A percentile compares a stretch with the other conserved stretches of the same genome.
Conservation (phyloP, 2,329 filamentous ascomycete genomes). For the Microcera coccophila region DNA sequence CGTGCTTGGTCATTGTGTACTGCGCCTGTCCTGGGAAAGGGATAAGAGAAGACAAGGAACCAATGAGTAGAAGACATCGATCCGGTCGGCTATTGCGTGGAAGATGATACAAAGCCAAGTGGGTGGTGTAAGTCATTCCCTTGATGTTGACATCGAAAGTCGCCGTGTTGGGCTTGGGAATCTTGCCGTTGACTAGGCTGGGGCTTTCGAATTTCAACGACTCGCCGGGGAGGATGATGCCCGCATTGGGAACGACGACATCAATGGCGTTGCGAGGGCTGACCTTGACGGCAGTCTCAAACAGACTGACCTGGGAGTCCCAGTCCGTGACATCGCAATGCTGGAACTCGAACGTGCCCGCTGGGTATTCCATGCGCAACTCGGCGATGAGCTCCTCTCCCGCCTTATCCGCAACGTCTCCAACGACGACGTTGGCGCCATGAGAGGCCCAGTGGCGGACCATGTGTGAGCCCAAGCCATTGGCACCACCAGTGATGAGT, state of each 20-base stretch:
- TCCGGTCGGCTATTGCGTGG: constrained; percentile 17
- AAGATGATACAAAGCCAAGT: constrained; percentile 54
- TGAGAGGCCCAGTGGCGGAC: constrained; percentile 50
- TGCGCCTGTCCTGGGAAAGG: constrained; percentile 44
- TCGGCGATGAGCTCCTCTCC: constrained; percentile 54
- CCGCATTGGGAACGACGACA: constrained; percentile 63
- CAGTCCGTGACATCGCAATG: constrained; percentile 63
- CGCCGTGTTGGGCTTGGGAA: constrained; percentile 45
- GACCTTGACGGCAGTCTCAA: constrained; percentile 52
- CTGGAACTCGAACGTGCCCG: constrained; percentile 50
- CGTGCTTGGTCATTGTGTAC: constrained; percentile 63
- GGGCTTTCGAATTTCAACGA: constrained; percentile 46
- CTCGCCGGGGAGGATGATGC: constrained; percentile 43
- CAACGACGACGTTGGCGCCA: constrained; percentile 59
- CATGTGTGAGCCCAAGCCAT: constrained; percentile 56
- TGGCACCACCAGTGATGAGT: constrained; percentile 61
- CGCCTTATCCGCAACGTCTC: constrained; percentile 54
- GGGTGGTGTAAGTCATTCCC: constrained; percentile 61
- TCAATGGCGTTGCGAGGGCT: constrained; percentile 56
- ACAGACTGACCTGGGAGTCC: constrained; percentile 60
- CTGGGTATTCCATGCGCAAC: constrained; percentile 39
- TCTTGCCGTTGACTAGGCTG: constrained; percentile 37
- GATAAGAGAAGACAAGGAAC: constrained; percentile 56
- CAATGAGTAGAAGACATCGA: constrained; percentile 59
- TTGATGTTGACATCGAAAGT: constrained; percentile 60